Evolutionary conservation across 176 grass and related monocot species (phyloP), one percentile per base, ranked within the genome.

Genomic region (barley (Hordeum vulgare)): DNA sequence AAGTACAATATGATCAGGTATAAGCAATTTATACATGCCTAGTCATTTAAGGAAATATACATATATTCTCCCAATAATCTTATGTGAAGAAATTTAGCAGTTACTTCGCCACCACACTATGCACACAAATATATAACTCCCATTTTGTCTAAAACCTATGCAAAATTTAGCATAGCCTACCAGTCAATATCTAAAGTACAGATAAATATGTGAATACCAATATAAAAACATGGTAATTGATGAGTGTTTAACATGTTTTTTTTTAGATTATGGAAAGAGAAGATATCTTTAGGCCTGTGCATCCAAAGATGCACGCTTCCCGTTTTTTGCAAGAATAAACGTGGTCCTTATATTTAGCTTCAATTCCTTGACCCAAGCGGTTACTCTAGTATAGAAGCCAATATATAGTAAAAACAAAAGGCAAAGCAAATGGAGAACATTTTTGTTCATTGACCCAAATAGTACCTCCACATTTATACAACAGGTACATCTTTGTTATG

Each of bases 1-100:
- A 47, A 57, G 1, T 26, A 87, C 42, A 47, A 61, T 86, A 62
- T 11, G 31, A 80, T 86, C 70, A 74, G 70, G 42, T 74, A 49
- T 29, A 2, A 86, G 61, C 18, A 84, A 80, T 35, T 36, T 74
- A 13, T 39, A 74, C 44, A 53, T 74, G 71, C 42, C 15, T 29
- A 83, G 11, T 42, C 27, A 29, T 72, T 85, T 58, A 86, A 80
- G 15, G 56, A 0, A 44, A 26, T 11, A 31, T 51, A 69, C 5
- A 85, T 14, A 80, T 29, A 17, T 66, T 67, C 34, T 45, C 8
- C 5, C 24, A 8, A 28, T 36, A 64, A 72, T 29, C 57, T 76
- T 36, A 45, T 44, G 34, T 18, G 27, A 21, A 82, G 65, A 71
- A 34, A 78, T 78, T 62, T 61, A 64, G 53, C 15, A 10, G 9